Conservation (phyloP, 345 rosid genomes). For the Salix koriyanagi region DNA sequence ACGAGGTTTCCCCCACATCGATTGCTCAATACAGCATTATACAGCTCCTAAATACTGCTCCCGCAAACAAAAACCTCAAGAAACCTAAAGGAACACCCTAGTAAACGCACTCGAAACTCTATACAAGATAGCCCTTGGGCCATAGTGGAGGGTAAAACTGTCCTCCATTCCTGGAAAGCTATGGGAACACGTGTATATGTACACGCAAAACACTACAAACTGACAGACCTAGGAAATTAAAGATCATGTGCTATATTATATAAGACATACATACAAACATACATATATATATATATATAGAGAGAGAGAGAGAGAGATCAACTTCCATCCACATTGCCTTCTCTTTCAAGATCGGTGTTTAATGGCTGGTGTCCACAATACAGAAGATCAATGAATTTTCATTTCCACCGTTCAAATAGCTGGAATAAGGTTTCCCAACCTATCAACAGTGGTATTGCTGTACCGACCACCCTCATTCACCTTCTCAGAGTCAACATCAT, state of each 20-base stretch:
- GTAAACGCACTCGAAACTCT: conserved; percentile 27
- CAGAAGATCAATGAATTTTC: background rate
- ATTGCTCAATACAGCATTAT: background rate
- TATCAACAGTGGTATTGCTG: conserved; percentile 10
- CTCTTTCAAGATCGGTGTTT: background rate
- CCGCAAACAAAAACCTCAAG: background rate
- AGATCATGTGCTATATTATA: background rate
- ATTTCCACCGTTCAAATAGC: conserved; percentile 20
- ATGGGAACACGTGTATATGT: background rate
- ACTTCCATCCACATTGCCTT: background rate
- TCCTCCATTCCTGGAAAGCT: background rate
- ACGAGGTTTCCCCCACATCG: background rate
- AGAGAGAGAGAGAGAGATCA: background rate
- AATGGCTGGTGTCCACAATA: background rate
- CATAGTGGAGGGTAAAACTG: background rate
- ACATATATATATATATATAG: too few species aligned
- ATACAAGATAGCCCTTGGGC: conserved; percentile 32
- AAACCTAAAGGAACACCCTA: background rate
- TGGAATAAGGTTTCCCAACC: conserved; percentile 22
- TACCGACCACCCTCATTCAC: conserved; percentile 15
- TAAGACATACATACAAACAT: background rate
- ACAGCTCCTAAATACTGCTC: background rate
- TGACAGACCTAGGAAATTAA: background rate
- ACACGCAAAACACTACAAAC: conserved; percentile 11
- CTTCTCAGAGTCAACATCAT: conserved; percentile 20